Base-by-base conservation (phyloP, 345 rosid species). In the Psidium guajava region DNA sequence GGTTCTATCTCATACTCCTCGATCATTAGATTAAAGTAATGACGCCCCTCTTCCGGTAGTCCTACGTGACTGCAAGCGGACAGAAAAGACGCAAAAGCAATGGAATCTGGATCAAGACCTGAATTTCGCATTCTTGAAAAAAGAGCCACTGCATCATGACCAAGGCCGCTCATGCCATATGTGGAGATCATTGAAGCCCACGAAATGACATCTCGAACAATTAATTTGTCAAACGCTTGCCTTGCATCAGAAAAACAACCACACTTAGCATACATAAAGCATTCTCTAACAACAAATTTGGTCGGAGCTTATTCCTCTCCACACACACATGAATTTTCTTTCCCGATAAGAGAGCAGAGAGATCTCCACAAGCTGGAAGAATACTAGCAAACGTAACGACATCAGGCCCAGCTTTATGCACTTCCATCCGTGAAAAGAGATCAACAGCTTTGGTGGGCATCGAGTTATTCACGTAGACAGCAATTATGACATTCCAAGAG, bases 21-120 rank as follows among this genome's bases (percentile, higher is more conserved):
- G 53, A 49, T 77, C 93, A 94, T 92, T 36, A 88, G 86, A 40
- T 87, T 83, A 83, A 94, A 93, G 87, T 89, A 92, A 86, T 85
- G 88, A 54, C 88, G 91, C 22, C 95, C 95, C 86, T 94, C 91
- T 14, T 89, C 89, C 32, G 91, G 69, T 40, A 93, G 92, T 75
- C 94, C 94, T 3, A 92, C 89, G 83, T 91, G 95, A 49, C 95
- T 92, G 85, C 95, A 94, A 82, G 95, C 93, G 1, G 93, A 94
- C 80, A 92, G 91, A 83, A 93, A 49, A 21, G 93, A 91, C 25
- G 90, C 89, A 84, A 90, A 93, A 80, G 94, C 92, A 40, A 93
- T 88, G 82, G 90, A 91, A 87, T 94, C 89, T 16, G 93, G 93
- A 58, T 88, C 82, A n/a, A 89, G 83, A 55, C 90, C 90, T 87